These are phyloP conservation scores for Blastobotrys chiropterorum DNA, from an alignment of 805 yeast species.

Conservation along the genomic window DNA sequence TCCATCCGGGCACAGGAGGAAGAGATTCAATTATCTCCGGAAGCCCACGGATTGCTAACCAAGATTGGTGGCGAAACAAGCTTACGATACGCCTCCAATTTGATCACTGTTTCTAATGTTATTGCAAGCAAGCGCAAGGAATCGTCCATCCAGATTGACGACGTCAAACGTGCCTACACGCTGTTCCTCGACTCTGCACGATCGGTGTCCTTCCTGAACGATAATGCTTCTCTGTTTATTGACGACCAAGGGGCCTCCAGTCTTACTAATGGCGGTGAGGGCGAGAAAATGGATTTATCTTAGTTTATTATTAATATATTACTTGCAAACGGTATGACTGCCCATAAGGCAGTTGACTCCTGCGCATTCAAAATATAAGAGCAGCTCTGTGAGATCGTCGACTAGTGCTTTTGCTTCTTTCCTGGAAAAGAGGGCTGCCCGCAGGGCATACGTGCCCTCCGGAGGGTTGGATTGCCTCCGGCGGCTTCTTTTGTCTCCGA, in stretches of 20 bases:
- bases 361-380: no score
- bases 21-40: constrained; percentile 75
- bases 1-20: constrained; percentile 91
- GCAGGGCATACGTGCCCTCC: no score
- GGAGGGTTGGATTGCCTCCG: no score
- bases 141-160: constrained; percentile 62
- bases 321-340: not conserved
- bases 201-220: constrained; percentile 79
- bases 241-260: constrained; percentile 72
- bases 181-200: constrained; percentile 85
- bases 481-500: no score
- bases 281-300: constrained; percentile 33
- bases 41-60: constrained; percentile 81
- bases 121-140: constrained; percentile 78
- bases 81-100: constrained; percentile 85
- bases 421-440: no score
- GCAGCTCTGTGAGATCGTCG: no score
- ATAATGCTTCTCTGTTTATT: constrained; percentile 59
- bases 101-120: constrained; percentile 84
- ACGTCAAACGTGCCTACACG: constrained; percentile 79
- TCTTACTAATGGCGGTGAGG: constrained; percentile 35
- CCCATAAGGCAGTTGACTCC: no score
- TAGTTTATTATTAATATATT: not conserved
- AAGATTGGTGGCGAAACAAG: constrained; percentile 87
- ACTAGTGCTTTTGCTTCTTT: no score